Base-by-base conservation (phyloP, 169 alveolate species). In the Ichthyophthirius multifiliis region DNA sequence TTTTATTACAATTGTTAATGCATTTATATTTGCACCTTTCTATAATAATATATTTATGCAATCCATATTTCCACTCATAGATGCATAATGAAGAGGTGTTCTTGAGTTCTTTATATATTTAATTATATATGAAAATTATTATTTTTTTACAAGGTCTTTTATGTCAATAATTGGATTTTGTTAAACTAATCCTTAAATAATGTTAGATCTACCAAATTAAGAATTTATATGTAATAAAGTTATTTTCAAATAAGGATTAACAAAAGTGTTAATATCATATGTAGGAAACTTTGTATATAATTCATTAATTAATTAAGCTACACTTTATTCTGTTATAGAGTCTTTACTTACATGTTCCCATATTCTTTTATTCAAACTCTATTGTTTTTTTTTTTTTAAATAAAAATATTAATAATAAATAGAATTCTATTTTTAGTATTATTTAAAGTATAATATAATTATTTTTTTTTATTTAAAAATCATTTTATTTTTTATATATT, bases 281-380 rank as follows among this genome's bases (percentile, higher is more conserved):
- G 23, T 55, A 18, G 71, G 71, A 55, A 55, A 55, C 27, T 55
- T 55, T 55, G 23, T 13, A 55, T 55, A 55, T 13, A 55, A 39
- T 55, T 55, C 23, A 18, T 55, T 55, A 27, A 55, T 55, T 18
- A 55, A 55, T 55, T 55, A 27, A n/a, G 71, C 71, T 9, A 55
- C 71, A 27, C 31, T 23, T 18, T 55, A 9, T 18, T 55, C 71
- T 20, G 35, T 20, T 6, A 39, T 55, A 27, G 23, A 34, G 31
- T 34, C 71, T 23, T 55, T 55, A 23, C 71, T 55, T 6, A 55
- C 13, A 55, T 55, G 71, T 55, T 55, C 71, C 71, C 71, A 55
- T 7, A 55, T 55, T 7, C 43, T 55, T 55, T 55, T 55, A 55
- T 55, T 55, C 23, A 55, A 34, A 39, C 31, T 55, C 71, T 55